phyloP scores from a whole-genome alignment of 2,329 filamentous ascomycete species.

The Eutypella sp. region DNA sequence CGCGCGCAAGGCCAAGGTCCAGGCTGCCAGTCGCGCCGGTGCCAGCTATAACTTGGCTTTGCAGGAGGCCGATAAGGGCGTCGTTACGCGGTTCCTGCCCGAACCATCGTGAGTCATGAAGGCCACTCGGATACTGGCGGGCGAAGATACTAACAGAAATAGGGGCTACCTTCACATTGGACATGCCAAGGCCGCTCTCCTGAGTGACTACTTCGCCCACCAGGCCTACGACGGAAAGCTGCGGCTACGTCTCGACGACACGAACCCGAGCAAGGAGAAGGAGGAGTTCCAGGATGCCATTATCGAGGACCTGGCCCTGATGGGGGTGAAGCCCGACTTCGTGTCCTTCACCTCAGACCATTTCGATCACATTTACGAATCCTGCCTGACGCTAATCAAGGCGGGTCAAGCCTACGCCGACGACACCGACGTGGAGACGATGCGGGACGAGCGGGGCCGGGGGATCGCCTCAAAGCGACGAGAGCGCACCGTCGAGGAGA shows the following conservation, averaged over 20 bases:
- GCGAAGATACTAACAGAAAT: no score
- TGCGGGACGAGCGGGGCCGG: constrained; percentile 79
- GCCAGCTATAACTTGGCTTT: constrained; percentile 87
- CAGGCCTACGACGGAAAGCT: constrained; percentile 88
- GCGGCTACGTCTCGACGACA: constrained; percentile 91
- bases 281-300: constrained; percentile 94
- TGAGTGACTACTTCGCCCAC: constrained; percentile 96
- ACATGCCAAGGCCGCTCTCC: constrained; percentile 86
- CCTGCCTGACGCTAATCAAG: constrained; percentile 78
- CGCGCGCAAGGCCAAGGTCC: constrained; percentile 64
- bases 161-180: constrained; percentile 89
- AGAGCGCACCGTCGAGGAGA: constrained; percentile 76
- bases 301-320: constrained; percentile 80
- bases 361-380: constrained; percentile 87
- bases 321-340: constrained; percentile 86
- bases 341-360: constrained; percentile 92
- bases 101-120: constrained; percentile 82
- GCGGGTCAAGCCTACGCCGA: constrained; percentile 89
- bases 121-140: no score
- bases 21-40: constrained; percentile 66
- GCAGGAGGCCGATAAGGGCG: constrained; percentile 78
- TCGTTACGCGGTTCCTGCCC: constrained; percentile 87
- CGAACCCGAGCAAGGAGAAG: constrained; percentile 96
- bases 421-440: constrained; percentile 84
- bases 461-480: constrained; percentile 78